Evolutionary conservation across 1,284 basidiomycete species (phyloP), one percentile per base, ranked within the genome.

Genomic region (Athelia psychrophila): DNA sequence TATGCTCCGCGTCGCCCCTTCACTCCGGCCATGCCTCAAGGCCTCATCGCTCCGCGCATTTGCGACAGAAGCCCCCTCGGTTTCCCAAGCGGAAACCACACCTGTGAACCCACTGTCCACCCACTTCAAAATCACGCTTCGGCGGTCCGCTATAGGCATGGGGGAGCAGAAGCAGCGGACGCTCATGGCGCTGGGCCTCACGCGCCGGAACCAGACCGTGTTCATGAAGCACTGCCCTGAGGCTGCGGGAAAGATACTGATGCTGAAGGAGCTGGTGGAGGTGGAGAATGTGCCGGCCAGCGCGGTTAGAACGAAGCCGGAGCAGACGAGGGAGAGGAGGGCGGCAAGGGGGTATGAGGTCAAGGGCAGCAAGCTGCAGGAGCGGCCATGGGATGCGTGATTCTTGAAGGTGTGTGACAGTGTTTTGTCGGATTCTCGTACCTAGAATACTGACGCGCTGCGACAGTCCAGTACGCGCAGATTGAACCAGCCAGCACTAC

Each of bases 261-360:
- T 74, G 13, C 83, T 94, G 52, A 95, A 95, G 75, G 92, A 95
- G 73, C 73, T 95, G 32, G 79, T 95, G n/a, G 83, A 87, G 61
- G 92, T 94, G 50, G 80, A 88, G 64, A 94, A 93, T 62, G 91
- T 95, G 15, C 77, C 84, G 0, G 71, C 70, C 27, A 74, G 77
- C 30, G 73, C 76, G 48, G 88, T 92, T 27, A 75, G 76, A 69
- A 84, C 81, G 9, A 83, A 85, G 65, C 72, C 77, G 56, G 77
- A 89, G 67, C 80, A 84, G 72, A 76, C 81, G 60, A 64, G 69
- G 59, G 84, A 86, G 58, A 73, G 89, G 60, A 82, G 76, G 66
- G 77, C 87, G 5, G 66, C 74, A 12, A 73, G 84, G 48, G 89
- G 89, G 5, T 92, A 88, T 46, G 44, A 6, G 16, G 44, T 46